phyloP scores from a whole-genome alignment of 805 yeast species.

The Cyberlindnera veronae region DNA sequence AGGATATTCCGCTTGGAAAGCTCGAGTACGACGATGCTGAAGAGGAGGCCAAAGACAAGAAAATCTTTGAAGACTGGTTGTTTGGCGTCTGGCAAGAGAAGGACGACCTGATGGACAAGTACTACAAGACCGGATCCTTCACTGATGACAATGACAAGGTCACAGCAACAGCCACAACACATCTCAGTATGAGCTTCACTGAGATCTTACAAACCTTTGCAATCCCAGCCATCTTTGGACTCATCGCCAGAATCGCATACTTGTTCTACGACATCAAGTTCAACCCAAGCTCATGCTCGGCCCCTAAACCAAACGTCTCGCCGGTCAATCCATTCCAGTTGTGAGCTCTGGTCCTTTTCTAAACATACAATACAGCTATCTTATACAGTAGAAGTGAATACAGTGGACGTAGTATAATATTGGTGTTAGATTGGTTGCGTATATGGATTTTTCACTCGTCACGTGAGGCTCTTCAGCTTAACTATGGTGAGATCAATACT shows the following conservation, averaged over 20 bases:
- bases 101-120: slow-evolving; percentile 65
- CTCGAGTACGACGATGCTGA: slow-evolving; percentile 41
- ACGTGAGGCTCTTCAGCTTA: no score
- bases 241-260: slow-evolving; percentile 19
- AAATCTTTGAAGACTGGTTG: slow-evolving; percentile 72
- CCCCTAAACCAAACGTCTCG: slow-evolving; percentile 1
- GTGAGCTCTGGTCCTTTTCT: no score
- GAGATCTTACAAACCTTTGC: slow-evolving; percentile 32
- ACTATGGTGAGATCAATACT: no score
- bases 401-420: no score
- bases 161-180: slow-evolving; percentile 12
- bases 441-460: no score
- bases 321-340: neutral
- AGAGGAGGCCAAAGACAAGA: slow-evolving; percentile 37
- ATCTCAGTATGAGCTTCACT: slow-evolving; percentile 20
- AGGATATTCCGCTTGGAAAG: slow-evolving; percentile 61
- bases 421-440: no score
- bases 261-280: slow-evolving; percentile 3
- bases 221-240: slow-evolving; percentile 28
- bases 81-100: slow-evolving; percentile 70
- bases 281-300: slow-evolving; percentile 10
- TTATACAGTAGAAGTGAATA: no score
- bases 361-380: no score
- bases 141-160: slow-evolving; percentile 21
- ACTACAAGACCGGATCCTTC: slow-evolving; percentile 54